Percentiles rank a stretch among this genome's conserved stretches.
These are phyloP conservation scores for Tilletia caries DNA, from an alignment of 1,284 basidiomycete species.

Conservation along the genomic window DNA sequence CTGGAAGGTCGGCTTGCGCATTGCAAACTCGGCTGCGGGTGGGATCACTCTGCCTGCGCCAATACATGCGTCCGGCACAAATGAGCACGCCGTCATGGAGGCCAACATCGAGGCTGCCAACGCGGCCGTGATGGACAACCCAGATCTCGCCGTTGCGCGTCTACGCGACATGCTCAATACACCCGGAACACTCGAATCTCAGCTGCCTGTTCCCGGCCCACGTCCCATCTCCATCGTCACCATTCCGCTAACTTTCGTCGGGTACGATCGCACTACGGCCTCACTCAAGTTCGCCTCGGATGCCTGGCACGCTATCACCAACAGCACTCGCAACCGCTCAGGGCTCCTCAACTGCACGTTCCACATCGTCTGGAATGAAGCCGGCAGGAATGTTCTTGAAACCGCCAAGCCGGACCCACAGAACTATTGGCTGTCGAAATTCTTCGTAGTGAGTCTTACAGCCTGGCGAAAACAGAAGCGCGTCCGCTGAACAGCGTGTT, in stretches of 20 bases:
- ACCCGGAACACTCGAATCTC: conserved; percentile 2
- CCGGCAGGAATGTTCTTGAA: conserved; percentile 13
- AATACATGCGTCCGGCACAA: neutral
- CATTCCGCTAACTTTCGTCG: conserved; percentile 38
- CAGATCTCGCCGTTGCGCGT: neutral
- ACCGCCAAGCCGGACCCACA: conserved; percentile 44
- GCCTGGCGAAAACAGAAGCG: neutral
- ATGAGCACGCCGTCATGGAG: conserved; percentile 7
- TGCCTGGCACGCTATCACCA: conserved; percentile 39
- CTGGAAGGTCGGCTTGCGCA: conserved; percentile 30
- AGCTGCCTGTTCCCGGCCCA: conserved; percentile 7
- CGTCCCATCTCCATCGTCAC: conserved; percentile 26
- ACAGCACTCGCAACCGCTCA: neutral
- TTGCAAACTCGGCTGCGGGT: conserved; percentile 15
- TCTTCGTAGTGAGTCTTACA: conserved; percentile 27
- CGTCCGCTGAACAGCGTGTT: neutral
- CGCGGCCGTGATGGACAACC: conserved; percentile 1
- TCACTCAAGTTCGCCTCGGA: conserved; percentile 37
- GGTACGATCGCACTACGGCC: conserved; percentile 29
- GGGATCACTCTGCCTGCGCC: conserved; percentile 19
- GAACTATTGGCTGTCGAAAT: conserved; percentile 44
- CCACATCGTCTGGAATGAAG: conserved; percentile 15
- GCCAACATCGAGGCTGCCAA: conserved; percentile 2
- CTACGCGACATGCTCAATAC: conserved; percentile 2
- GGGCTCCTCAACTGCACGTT: conserved; percentile 7